Percentiles rank a stretch among this genome's conserved stretches.
Conservation (phyloP, 176 grass and related monocot genomes). For the Microstegium vimineum region DNA sequence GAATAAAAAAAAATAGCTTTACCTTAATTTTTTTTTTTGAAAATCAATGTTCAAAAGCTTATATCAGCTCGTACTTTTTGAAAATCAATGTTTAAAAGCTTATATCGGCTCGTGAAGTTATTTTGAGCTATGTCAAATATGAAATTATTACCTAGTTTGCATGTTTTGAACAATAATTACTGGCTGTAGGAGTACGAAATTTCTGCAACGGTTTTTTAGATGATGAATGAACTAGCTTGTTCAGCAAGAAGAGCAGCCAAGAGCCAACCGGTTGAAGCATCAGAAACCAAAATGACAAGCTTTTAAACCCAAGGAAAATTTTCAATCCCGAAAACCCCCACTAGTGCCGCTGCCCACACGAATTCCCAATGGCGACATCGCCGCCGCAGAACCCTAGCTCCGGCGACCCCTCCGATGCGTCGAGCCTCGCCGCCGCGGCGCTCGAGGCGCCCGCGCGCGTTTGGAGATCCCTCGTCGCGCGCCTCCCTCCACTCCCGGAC, state of each 20-base stretch:
- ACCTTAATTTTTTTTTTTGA: no score
- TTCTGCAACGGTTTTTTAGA: no score
- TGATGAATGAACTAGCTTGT: not conserved
- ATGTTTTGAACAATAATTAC: no score
- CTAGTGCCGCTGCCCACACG: not conserved
- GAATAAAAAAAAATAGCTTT: no score
- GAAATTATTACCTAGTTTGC: no score
- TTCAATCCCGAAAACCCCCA: not conserved
- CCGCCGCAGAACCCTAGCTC: slow-evolving; percentile 38
- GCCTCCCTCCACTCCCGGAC: slow-evolving; percentile 28
- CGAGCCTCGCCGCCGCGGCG: not conserved
- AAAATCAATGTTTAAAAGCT: no score
- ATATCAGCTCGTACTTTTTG: no score
- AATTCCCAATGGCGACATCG: slow-evolving; percentile 26
- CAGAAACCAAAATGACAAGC: not conserved
- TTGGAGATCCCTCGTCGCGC: slow-evolving; percentile 36
- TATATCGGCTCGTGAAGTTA: no score
- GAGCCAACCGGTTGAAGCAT: not conserved
- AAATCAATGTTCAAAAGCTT: no score
- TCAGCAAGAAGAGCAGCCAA: not conserved
- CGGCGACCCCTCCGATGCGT: slow-evolving; percentile 16
- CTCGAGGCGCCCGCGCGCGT: not conserved
- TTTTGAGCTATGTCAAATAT: no score
- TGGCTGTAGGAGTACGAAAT: no score
- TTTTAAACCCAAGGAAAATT: slow-evolving; percentile 10